These are phyloP conservation scores for Aspergillus mulundensis DNA, from an alignment of 495 filamentous ascomycete species.

Conservation along the genomic window DNA sequence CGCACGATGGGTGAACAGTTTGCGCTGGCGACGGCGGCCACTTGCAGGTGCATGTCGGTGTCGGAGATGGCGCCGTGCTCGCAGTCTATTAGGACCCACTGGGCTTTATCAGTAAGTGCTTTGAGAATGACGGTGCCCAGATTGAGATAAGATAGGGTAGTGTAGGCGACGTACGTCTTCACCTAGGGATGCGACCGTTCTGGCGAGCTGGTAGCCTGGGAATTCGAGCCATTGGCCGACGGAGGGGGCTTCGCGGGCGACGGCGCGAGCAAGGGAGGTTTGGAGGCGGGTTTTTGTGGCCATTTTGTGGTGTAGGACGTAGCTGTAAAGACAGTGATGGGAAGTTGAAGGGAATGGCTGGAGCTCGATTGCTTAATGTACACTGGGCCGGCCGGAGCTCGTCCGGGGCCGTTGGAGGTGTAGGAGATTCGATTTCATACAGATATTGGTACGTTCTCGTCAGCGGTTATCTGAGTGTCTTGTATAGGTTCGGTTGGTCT, in stretches of 20 bases:
- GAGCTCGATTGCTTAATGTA: not conserved
- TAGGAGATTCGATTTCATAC: not conserved
- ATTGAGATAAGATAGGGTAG: too few relatives aligned
- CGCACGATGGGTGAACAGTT: conserved; percentile 65
- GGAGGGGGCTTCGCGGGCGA: not conserved
- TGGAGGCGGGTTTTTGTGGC: not conserved
- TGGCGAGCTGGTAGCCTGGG: not conserved
- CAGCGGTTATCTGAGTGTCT: too few relatives aligned
- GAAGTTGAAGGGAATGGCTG: not conserved
- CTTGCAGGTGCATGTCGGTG: conserved; percentile 41
- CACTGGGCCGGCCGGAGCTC: not conserved
- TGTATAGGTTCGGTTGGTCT: too few relatives aligned
- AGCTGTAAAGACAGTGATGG: not conserved
- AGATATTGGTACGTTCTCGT: too few relatives aligned
- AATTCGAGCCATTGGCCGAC: not conserved
- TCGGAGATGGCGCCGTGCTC: conserved; percentile 16
- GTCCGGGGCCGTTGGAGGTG: not conserved
- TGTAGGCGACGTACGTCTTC: not conserved
- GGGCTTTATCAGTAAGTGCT: too few relatives aligned
- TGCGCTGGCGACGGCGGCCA: conserved; percentile 55
- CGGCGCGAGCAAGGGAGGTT: not conserved
- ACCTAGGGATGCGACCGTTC: not conserved
- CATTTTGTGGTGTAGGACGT: not conserved
- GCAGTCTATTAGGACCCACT: conserved; percentile 1
- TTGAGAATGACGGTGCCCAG: too few relatives aligned